phyloP scores from a whole-genome alignment of 2,329 filamentous ascomycete species.

The Apiospora arundinis region DNA sequence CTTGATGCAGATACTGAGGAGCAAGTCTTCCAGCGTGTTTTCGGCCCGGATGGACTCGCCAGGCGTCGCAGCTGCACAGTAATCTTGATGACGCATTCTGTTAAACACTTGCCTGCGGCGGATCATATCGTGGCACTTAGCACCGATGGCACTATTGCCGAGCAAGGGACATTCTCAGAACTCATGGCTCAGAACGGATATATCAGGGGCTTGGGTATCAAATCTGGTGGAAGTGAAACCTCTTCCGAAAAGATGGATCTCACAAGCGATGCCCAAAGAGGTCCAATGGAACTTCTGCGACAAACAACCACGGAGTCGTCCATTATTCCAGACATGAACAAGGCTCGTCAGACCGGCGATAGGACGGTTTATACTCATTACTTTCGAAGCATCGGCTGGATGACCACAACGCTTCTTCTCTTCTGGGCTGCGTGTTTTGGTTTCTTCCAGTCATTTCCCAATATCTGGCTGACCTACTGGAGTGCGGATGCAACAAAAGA shows the following conservation, averaged over 20 bases:
- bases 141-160: constrained; percentile 24
- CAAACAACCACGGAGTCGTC: constrained; percentile 21
- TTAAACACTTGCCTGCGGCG: constrained; percentile 20
- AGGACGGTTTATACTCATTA: constrained; percentile 34
- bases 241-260: not conserved
- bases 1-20: constrained; percentile 44
- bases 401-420: not conserved
- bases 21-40: constrained; percentile 39
- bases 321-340: constrained; percentile 16
- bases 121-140: constrained; percentile 21
- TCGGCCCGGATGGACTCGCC: constrained; percentile 37
- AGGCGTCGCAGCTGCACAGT: constrained; percentile 24
- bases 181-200: constrained; percentile 40
- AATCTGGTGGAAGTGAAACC: constrained; percentile 26
- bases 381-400: constrained; percentile 28
- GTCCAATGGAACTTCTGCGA: not conserved
- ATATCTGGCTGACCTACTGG: constrained; percentile 26
- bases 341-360: constrained; percentile 31
- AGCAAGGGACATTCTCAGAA: constrained; percentile 43
- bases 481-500: constrained; percentile 25
- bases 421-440: constrained; percentile 4
- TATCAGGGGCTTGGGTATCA: constrained; percentile 32
- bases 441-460: constrained; percentile 22
- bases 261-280: constrained; percentile 10
- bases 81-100: constrained; percentile 22